Evolutionary conservation across 805 yeast species (phyloP), one percentile per base, ranked within the genome.

Genomic region (Candida ponderosae): DNA sequence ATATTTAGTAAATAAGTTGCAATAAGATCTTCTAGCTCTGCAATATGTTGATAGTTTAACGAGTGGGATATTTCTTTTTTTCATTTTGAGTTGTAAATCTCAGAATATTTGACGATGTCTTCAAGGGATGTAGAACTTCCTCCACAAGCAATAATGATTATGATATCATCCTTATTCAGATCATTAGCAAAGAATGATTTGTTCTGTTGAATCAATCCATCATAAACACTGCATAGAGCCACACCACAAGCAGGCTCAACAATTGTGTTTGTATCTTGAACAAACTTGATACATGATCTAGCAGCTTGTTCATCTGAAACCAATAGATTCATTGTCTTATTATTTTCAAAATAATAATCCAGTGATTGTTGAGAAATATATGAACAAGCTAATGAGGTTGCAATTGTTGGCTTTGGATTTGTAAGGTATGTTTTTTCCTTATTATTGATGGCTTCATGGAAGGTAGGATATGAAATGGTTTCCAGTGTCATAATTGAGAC

Each of bases 201-300:
- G 42, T 62, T 33, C 17, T 57, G 39, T 20, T 44, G 40, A 29
- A 69, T 41, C 18, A 59, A 38, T 5, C 51, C 56, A 33, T 66
- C 51, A 46, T 68, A 72, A n/a, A 67, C 70, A 16, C 76, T 64
- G 18, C 79, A 69, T 21, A 81, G 53, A 0, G 85, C 74, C 2
- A 83, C 83, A 4, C 86, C 86, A 54, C 87, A 81, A 1, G 87
- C 87, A 0, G 86, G 86, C 52, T 81, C 87, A 0, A 78, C 72
- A 18, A 75, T 57, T 33, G 63, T 59, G 39, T 72, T 70, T 43
- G 65, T 74, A 39, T 74, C 76, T 3, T 63, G 50, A 6, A 76
- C 72, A 46, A 69, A 76, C 31, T 56, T 60, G 19, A 75, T 48
- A 35, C 79, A 67, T 1, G 81, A 74, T 14, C 55, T 54, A 0